Conservation (phyloP, 2,329 filamentous ascomycete species). For the Camillea tinctor region DNA sequence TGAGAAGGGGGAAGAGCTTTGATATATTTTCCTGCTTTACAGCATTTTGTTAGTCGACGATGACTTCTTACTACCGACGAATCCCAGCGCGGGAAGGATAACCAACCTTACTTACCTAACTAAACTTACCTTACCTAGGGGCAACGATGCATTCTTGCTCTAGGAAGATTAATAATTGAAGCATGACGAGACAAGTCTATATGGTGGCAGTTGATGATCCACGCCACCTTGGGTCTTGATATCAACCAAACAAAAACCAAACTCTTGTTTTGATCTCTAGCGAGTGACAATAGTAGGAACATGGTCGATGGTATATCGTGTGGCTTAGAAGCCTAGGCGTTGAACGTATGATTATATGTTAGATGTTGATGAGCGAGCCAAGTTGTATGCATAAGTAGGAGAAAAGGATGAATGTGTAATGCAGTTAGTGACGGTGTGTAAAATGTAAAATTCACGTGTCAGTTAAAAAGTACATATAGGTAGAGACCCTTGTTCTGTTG, state of each 20-base stretch:
- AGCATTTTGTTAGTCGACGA: slow-evolving; percentile 5
- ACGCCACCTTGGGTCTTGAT: not conserved
- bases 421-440: not conserved
- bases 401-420: too few species aligned
- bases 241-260: not conserved
- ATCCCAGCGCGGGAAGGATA: slow-evolving; percentile 9
- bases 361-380: too few species aligned
- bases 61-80: not conserved
- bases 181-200: not conserved
- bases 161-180: not conserved
- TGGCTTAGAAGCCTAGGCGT: not conserved
- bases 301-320: not conserved
- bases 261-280: not conserved
- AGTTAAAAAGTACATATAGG: not conserved
- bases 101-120: not conserved
- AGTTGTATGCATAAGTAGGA: too few species aligned
- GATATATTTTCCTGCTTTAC: slow-evolving; percentile 16
- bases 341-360: not conserved
- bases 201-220: not conserved
- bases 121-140: too few species aligned
- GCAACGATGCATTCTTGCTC: not conserved
- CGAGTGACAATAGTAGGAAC: not conserved
- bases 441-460: not conserved
- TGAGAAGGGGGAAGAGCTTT: slow-evolving; percentile 3
- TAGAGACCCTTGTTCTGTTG: too few species aligned